Percentiles rank a stretch among this genome's conserved stretches.
Conservation (phyloP, 2,329 filamentous ascomycete species). For the Diaporthe sp. region DNA sequence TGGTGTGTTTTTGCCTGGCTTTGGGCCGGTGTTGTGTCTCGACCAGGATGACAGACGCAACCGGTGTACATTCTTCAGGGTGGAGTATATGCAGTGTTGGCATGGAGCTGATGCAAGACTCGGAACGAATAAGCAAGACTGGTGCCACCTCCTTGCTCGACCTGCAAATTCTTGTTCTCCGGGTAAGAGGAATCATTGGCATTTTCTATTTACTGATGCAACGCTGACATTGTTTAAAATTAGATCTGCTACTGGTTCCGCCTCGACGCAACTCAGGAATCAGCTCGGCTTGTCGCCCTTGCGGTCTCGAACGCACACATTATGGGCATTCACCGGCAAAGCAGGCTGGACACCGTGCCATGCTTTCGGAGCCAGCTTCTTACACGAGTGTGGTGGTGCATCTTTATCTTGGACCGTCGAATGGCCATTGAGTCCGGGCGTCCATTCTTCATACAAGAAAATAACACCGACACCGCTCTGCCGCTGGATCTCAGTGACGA, state of each 20-base stretch:
- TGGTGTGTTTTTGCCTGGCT: conserved; percentile 38
- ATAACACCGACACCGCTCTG: conserved; percentile 13
- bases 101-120: conserved; percentile 35
- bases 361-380: conserved; percentile 32
- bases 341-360: conserved; percentile 27
- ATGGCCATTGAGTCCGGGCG: conserved; percentile 37
- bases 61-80: conserved; percentile 36
- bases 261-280: conserved; percentile 35
- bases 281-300: conserved; percentile 34
- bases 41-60: conserved; percentile 36
- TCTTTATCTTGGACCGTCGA: conserved; percentile 37
- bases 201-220: not conserved
- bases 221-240: not conserved
- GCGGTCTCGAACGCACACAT: conserved; percentile 39
- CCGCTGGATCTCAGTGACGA: conserved; percentile 36
- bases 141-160: conserved; percentile 34
- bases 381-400: conserved; percentile 33
- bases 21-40: conserved; percentile 38
- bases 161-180: conserved; percentile 31
- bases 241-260: conserved; percentile 32
- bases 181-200: not conserved
- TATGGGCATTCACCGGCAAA: conserved; percentile 35
- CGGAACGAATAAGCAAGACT: conserved; percentile 31
- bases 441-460: conserved; percentile 35
- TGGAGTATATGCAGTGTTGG: conserved; percentile 38